Percentiles rank a stretch among this genome's conserved stretches.
Evolutionary conservation across 352 stramenopile genomes (phyloP).

Genomic region (Peronospora destructor): DNA sequence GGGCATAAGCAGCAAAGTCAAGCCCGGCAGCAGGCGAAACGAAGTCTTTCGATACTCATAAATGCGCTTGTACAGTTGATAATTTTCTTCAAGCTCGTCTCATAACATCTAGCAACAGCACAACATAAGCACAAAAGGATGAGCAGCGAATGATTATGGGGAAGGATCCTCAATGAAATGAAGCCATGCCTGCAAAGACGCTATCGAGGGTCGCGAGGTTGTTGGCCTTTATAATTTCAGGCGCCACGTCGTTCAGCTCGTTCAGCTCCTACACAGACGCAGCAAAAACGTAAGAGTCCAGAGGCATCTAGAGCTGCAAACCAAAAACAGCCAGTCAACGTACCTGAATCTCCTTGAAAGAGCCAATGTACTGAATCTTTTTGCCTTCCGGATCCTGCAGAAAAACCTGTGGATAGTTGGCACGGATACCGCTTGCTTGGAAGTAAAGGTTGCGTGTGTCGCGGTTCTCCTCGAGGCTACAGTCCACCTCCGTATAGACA

Average conservation of each 20-base stretch:
- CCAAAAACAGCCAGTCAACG: conserved; percentile 4
- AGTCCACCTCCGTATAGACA: conserved; percentile 69
- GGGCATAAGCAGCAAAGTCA: conserved; percentile 13
- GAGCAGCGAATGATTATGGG: conserved; percentile 1
- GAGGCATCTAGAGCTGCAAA: conserved; percentile 4
- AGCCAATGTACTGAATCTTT: conserved; percentile 61
- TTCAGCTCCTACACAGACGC: conserved; percentile 55
- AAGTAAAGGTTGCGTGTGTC: conserved; percentile 72
- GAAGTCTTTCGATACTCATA: conserved; percentile 5
- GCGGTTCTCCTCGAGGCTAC: conserved; percentile 73
- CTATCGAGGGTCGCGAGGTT: conserved; percentile 63
- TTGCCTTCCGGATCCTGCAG: conserved; percentile 44
- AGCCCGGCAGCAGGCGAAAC: background rate
- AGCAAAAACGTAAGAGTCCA: conserved; percentile 4
- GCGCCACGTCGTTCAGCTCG: conserved; percentile 74
- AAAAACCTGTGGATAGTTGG: conserved; percentile 85
- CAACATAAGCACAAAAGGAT: conserved; percentile 23
- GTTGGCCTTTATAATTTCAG: conserved; percentile 68
- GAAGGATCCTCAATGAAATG: background rate
- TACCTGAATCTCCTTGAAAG: conserved; percentile 79
- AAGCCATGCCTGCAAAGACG: conserved; percentile 57
- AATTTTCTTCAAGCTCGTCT: conserved; percentile 23
- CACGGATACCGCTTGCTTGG: conserved; percentile 65
- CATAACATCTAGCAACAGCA: conserved; percentile 26
- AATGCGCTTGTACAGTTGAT: conserved; percentile 4